These are phyloP conservation scores for Oryza rufipogon DNA, from an alignment of 176 grass and related monocot species.

Conservation along the genomic window DNA sequence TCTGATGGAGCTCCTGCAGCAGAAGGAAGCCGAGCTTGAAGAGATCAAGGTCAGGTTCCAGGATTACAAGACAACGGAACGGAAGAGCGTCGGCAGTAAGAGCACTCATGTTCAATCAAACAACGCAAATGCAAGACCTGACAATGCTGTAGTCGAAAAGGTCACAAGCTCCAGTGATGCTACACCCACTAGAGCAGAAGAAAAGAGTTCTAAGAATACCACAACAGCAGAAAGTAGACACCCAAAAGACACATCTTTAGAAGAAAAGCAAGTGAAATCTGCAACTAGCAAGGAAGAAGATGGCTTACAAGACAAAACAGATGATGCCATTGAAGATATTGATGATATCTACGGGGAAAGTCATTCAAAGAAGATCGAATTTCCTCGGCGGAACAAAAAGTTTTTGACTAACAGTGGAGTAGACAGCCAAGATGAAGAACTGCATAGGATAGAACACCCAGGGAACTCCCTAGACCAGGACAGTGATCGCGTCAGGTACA, in stretches of 20 bases:
- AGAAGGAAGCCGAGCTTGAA: constrained; percentile 77
- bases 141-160: neutral
- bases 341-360: constrained; percentile 52
- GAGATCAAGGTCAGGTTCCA: constrained; percentile 63
- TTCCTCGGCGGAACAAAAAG: constrained; percentile 31
- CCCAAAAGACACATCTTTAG: constrained; percentile 40
- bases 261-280: constrained; percentile 54
- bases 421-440: constrained; percentile 7
- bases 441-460: constrained; percentile 26
- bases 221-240: constrained; percentile 30
- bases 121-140: constrained; percentile 29
- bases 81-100: neutral
- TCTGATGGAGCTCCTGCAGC: constrained; percentile 71
- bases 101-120: constrained; percentile 32
- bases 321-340: constrained; percentile 39
- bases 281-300: constrained; percentile 44
- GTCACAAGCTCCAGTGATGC: constrained; percentile 30
- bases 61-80: constrained; percentile 35
- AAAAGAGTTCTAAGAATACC: constrained; percentile 33
- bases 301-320: constrained; percentile 21
- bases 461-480: constrained; percentile 47
- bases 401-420: constrained; percentile 11
- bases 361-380: constrained; percentile 43
- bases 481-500: constrained; percentile 39
- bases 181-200: constrained; percentile 17